These are phyloP conservation scores for Metschnikowia baotianmanensis DNA, from an alignment of 805 yeast genomes.

Conservation along the genomic window DNA sequence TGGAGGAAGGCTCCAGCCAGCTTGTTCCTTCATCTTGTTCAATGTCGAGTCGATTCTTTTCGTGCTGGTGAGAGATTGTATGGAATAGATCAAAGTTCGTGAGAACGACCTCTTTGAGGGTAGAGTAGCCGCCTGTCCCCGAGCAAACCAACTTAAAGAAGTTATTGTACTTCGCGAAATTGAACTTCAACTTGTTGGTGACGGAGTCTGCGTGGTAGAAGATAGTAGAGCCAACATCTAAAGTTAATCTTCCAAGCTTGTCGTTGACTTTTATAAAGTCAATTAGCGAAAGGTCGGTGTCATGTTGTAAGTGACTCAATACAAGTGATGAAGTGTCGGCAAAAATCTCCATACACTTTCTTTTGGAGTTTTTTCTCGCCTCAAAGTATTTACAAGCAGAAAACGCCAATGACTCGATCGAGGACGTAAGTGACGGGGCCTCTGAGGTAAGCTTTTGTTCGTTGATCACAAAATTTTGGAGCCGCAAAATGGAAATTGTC, in stretches of 20 bases:
- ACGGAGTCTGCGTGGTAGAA: constrained; percentile 28
- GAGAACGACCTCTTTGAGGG: constrained; percentile 26
- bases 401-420: constrained; percentile 14
- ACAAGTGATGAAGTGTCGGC: constrained; percentile 36
- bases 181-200: constrained; percentile 24
- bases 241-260: constrained; percentile 35
- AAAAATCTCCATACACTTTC: constrained; percentile 35
- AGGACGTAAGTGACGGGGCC: constrained; percentile 1
- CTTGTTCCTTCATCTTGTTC: constrained; percentile 14
- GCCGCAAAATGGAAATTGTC: constrained; percentile 38
- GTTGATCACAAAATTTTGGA: constrained; percentile 50
- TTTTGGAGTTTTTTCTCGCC: constrained; percentile 15
- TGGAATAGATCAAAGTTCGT: constrained; percentile 33
- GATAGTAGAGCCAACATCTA: constrained; percentile 51
- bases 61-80: constrained; percentile 19
- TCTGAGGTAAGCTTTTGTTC: constrained; percentile 26
- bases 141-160: constrained; percentile 34
- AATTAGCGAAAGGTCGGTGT: constrained; percentile 48
- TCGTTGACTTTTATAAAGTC: constrained; percentile 42
- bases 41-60: constrained; percentile 4
- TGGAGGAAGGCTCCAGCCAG: constrained; percentile 23
- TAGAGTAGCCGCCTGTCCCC: constrained; percentile 29
- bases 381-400: constrained; percentile 16
- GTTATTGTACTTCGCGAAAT: constrained; percentile 29
- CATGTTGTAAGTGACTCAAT: constrained; percentile 39